phyloP scores from a whole-genome alignment of 2,329 filamentous ascomycete genomes.

The Colletotrichum sp. region DNA sequence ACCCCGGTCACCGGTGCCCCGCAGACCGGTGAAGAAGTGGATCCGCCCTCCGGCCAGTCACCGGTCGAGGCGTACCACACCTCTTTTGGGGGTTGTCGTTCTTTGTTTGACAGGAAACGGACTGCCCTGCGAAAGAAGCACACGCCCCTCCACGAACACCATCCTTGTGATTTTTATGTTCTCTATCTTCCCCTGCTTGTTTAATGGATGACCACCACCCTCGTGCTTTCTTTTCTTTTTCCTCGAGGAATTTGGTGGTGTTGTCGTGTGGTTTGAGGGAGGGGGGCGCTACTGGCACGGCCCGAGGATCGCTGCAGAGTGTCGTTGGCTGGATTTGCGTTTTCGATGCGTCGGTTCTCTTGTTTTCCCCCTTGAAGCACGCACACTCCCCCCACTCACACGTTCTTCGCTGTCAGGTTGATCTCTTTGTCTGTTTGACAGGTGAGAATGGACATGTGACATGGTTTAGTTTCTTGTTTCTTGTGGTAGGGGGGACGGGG shows the following conservation, averaged over 20 bases:
- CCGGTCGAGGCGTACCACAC: constrained; percentile 7
- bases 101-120: background rate
- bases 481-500: background rate
- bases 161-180: background rate
- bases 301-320: background rate
- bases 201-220: constrained; percentile 2
- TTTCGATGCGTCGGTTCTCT: background rate
- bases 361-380: background rate
- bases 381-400: background rate
- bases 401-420: background rate
- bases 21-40: constrained; percentile 22
- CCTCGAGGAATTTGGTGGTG: background rate
- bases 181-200: background rate
- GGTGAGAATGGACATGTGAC: background rate
- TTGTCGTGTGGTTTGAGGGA: background rate
- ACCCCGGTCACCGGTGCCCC: constrained; percentile 19
- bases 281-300: background rate
- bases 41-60: constrained; percentile 15
- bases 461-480: background rate
- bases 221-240: background rate
- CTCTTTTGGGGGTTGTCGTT: background rate
- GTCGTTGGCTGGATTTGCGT: background rate
- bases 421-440: background rate
- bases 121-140: background rate
- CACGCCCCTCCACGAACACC: constrained; percentile 2